Conservation (phyloP, 768 basidiomycete species). For the Suillus weaverae region DNA sequence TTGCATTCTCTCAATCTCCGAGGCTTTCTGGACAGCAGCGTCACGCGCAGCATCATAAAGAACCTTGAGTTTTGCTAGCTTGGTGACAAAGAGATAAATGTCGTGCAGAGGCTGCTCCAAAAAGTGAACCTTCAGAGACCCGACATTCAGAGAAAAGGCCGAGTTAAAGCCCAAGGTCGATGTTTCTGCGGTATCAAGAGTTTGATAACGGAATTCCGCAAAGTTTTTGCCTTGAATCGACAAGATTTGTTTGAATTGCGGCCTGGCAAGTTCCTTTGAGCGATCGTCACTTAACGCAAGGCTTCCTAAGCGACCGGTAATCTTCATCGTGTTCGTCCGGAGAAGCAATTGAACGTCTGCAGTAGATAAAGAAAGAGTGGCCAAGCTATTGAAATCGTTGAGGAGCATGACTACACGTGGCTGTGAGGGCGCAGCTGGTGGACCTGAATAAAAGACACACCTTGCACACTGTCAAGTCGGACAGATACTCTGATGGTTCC, state of each 20-base stretch:
- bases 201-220: conserved; percentile 92
- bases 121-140: conserved; percentile 87
- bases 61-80: conserved; percentile 89
- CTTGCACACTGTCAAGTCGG: conserved; percentile 81
- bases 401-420: conserved; percentile 65
- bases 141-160: conserved; percentile 76
- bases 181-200: conserved; percentile 73
- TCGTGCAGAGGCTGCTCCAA: conserved; percentile 89
- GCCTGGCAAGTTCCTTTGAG: conserved; percentile 45
- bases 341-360: conserved; percentile 83
- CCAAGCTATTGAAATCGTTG: conserved; percentile 67
- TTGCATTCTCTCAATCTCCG: conserved; percentile 93
- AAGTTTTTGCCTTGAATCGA: conserved; percentile 95
- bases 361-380: conserved; percentile 87
- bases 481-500: conserved; percentile 80
- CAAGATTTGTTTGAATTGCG: conserved; percentile 80
- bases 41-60: conserved; percentile 93
- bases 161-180: conserved; percentile 81
- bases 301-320: conserved; percentile 81
- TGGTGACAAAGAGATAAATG: conserved; percentile 78
- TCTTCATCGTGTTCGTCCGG: conserved; percentile 66
- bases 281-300: conserved; percentile 81
- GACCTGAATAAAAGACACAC: conserved; percentile 39
- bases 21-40: conserved; percentile 87
- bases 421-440: conserved; percentile 13